Evolutionary conservation across 306 rosid species (phyloP).

Genomic region (Casuarina equisetifolia): DNA sequence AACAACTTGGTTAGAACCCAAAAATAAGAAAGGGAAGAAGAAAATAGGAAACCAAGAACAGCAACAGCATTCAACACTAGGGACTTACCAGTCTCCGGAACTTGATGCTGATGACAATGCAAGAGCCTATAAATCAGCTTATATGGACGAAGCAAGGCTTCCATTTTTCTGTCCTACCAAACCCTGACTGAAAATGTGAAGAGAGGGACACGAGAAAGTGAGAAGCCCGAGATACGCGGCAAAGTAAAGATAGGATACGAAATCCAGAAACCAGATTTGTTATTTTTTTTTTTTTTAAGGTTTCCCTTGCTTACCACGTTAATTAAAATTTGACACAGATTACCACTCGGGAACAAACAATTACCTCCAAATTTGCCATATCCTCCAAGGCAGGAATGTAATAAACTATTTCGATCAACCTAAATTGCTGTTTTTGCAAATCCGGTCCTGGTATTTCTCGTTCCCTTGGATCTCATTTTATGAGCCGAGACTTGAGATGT

Average conservation of each 20-base stretch:
- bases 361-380: too few species aligned
- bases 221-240: background rate
- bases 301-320: too few species aligned
- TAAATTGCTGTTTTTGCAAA: too few species aligned
- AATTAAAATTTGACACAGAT: too few species aligned
- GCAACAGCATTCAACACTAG: background rate
- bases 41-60: background rate
- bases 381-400: too few species aligned
- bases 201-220: conserved; percentile 1
- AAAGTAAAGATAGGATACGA: background rate
- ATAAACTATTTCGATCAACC: too few species aligned
- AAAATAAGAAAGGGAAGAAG: background rate
- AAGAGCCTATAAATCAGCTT: conserved; percentile 5
- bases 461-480: too few species aligned
- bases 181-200: conserved; percentile 12
- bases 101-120: conserved; percentile 7
- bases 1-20: background rate
- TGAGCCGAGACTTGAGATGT: too few species aligned
- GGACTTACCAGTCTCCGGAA: conserved; percentile 16
- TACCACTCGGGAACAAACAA: too few species aligned
- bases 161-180: conserved; percentile 1
- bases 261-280: conserved; percentile 21
- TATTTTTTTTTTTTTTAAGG: background rate
- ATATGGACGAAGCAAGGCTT: conserved; percentile 24
- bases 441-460: too few species aligned